Conservation (phyloP, 768 basidiomycete genomes). For the Agaricus subrufescens region DNA sequence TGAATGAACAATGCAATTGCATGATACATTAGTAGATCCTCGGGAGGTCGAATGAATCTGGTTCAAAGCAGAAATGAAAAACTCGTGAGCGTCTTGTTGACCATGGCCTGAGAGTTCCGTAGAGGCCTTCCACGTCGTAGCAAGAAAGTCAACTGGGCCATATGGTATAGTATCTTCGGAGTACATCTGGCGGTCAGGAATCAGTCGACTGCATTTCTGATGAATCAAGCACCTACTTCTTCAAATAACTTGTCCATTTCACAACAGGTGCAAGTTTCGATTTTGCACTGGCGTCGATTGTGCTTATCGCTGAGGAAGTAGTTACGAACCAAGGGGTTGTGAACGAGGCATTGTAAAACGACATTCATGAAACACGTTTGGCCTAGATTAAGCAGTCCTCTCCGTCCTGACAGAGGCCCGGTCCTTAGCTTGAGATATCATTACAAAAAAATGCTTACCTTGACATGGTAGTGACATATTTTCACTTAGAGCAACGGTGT, state of each 20-base stretch:
- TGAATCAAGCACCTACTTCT: constrained; percentile 40
- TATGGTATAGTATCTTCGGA: constrained; percentile 57
- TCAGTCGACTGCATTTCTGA: not conserved
- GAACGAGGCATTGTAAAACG: constrained; percentile 82
- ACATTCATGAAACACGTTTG: constrained; percentile 95
- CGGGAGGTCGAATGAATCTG: constrained; percentile 80
- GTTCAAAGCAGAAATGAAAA: constrained; percentile 79
- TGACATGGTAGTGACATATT: constrained; percentile 63
- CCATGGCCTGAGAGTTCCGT: constrained; percentile 86
- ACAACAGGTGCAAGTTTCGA: constrained; percentile 78
- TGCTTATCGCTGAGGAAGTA: constrained; percentile 92
- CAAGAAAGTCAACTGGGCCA: constrained; percentile 80
- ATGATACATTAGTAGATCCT: constrained; percentile 70
- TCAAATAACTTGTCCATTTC: constrained; percentile 88
- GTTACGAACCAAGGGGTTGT: constrained; percentile 85
- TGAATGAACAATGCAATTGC: constrained; percentile 88
- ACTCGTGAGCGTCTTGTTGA: constrained; percentile 93
- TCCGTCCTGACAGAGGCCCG: constrained; percentile 46
- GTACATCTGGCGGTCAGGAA: constrained; percentile 38
- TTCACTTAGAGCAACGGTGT: constrained; percentile 41
- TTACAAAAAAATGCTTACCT: constrained; percentile 37
- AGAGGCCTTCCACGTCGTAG: constrained; percentile 78
- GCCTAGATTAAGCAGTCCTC: constrained; percentile 83
- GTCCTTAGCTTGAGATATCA: not conserved
- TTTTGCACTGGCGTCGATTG: constrained; percentile 65